Evolutionary conservation across 148 eudicot species (phyloP).

Genomic region (Rhododendron simsii): DNA sequence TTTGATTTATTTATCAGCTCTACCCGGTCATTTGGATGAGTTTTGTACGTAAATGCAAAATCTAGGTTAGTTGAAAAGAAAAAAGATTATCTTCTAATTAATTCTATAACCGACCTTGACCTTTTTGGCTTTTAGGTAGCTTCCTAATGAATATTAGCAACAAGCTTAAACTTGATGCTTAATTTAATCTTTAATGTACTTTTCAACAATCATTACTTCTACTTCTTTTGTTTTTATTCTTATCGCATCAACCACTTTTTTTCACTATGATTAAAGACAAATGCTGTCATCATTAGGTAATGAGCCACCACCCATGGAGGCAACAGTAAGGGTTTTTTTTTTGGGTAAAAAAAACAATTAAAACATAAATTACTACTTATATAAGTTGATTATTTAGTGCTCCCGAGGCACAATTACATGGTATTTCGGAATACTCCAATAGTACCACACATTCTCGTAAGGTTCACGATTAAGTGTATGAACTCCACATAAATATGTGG

Average conservation of each 20-base stretch:
- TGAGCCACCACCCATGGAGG: background rate
- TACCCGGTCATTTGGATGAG: too few species aligned
- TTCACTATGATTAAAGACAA: background rate
- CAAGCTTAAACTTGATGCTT: slow-evolving; percentile 12
- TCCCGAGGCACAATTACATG: too few species aligned
- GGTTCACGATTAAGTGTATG: too few species aligned
- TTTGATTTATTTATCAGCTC: too few species aligned
- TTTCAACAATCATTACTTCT: background rate
- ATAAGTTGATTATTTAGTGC: too few species aligned
- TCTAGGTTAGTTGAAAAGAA: background rate
- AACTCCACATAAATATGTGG: too few species aligned
- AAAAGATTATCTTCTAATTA: background rate
- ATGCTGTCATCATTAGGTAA: background rate
- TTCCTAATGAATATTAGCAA: slow-evolving; percentile 5
- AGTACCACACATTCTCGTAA: too few species aligned
- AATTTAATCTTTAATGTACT: background rate
- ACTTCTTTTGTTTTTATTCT: background rate
- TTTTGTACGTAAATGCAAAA: background rate
- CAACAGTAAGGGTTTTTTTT: background rate
- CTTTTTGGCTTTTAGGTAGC: background rate
- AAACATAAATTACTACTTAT: background rate
- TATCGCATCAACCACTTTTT: background rate
- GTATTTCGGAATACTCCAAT: too few species aligned
- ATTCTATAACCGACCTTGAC: background rate
- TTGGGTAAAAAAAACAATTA: too few species aligned